These are phyloP conservation scores for Heracleum sosnowskyi DNA, from an alignment of 129 eudicot species.

Conservation along the genomic window DNA sequence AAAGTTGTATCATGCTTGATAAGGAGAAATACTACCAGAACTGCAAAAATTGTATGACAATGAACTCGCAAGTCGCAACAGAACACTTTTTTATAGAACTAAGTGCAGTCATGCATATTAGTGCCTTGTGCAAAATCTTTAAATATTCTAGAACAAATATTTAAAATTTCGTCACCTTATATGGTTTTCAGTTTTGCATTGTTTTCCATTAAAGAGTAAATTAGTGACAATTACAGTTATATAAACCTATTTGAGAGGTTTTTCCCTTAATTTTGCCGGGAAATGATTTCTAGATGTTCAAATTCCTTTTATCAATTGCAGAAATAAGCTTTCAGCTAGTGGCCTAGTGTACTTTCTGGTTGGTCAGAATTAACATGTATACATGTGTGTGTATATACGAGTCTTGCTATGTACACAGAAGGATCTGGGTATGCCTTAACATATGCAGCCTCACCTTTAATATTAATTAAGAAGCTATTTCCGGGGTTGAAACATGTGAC, in stretches of 20 bases:
- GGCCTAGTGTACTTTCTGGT: background rate
- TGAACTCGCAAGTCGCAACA: background rate
- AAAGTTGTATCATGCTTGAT: background rate
- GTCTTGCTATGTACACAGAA: background rate
- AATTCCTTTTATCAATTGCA: background rate
- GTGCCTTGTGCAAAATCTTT: background rate
- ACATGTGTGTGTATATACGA: background rate
- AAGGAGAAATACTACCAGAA: background rate
- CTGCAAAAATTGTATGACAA: background rate
- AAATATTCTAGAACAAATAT: too few relatives aligned
- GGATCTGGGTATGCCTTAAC: too few relatives aligned
- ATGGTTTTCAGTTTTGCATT: too few relatives aligned
- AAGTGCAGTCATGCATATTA: background rate
- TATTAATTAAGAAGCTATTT: background rate
- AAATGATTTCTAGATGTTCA: background rate
- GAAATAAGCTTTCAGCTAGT: background rate
- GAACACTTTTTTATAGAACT: background rate
- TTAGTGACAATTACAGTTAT: background rate
- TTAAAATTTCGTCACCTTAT: background rate
- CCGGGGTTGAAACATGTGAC: background rate
- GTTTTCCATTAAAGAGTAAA: too few relatives aligned
- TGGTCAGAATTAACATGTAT: background rate
- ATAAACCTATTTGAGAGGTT: background rate
- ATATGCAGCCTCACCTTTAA: background rate
- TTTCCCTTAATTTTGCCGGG: background rate